Evolutionary conservation across 2,329 filamentous ascomycete genomes (phyloP).

Genomic region (Penicillium sp.): DNA sequence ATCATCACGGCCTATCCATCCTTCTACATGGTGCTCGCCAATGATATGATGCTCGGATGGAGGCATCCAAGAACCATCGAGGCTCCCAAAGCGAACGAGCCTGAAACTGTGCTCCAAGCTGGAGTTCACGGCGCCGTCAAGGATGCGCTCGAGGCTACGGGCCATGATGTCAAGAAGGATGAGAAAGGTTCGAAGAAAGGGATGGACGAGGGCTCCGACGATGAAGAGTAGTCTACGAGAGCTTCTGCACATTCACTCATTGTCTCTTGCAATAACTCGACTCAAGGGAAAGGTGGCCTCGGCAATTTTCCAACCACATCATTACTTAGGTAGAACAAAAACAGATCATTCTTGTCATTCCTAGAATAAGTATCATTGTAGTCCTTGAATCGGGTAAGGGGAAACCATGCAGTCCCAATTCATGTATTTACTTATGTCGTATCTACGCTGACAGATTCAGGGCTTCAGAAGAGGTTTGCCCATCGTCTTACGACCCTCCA

Average conservation of each 20-base stretch:
- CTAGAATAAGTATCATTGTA: too few species aligned
- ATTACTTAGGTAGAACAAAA: too few species aligned
- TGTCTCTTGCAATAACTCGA: too few species aligned
- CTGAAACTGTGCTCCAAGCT: background rate
- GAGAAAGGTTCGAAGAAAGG: background rate
- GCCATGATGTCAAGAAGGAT: background rate
- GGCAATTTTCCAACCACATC: too few species aligned
- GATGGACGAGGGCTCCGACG: background rate
- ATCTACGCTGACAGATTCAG: conserved; percentile 30
- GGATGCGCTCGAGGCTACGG: conserved; percentile 1
- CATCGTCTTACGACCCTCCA: conserved; percentile 77
- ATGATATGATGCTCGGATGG: conserved; percentile 67
- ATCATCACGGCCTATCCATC: conserved; percentile 56
- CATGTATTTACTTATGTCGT: background rate
- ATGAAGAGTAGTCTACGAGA: background rate
- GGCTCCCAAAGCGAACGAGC: background rate
- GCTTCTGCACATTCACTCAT: too few species aligned
- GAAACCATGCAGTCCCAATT: too few species aligned
- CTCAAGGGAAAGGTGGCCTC: too few species aligned
- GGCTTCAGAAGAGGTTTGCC: conserved; percentile 77
- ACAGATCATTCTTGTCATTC: too few species aligned
- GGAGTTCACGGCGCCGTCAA: background rate
- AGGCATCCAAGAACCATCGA: conserved; percentile 50
- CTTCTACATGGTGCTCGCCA: conserved; percentile 64
- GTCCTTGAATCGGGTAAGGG: too few species aligned